Evolutionary conservation across 1,139 yeast genomes (phyloP), one percentile per base, ranked within the genome.

Genomic region (Yamadazyma triangularis): DNA sequence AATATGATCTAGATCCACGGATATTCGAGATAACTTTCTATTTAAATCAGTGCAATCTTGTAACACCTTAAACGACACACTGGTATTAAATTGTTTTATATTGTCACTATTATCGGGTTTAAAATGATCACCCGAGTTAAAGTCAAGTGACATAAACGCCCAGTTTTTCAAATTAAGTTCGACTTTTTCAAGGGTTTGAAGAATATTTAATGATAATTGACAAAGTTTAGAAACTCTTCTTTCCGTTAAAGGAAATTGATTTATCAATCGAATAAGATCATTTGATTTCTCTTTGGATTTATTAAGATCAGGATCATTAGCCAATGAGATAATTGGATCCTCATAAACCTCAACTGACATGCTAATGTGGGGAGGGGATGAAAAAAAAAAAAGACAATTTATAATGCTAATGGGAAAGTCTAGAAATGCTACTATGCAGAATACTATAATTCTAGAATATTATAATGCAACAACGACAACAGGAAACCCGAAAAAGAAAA

Each of bases 111-210:
- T 51, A 24, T 45, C 45, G 13, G 36, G 39, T 23, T 53, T 44
- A 32, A 70, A 65, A 40, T 68, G 73, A 23, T 54, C 51, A 25
- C 58, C 61, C 15, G 74, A 60, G 41, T 70, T 71, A 38, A 67
- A 64, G 40, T 74, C 79, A 24, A 75, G 50, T n/a, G 79, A 71
- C 29, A 71, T 54, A 38, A 74, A 73, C 31, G 74, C 77, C 81
- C 81, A 75, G 40, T 70, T 70, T 38, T 70, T 65, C 33, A 72
- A 56, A 25, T 60, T 62, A 25, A 70, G 48, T 39, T 70, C 72
- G 15, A 72, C 58, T 39, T 67, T 66, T 46, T 75, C 81, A 29
- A 75, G 51, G 22, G 72, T 67, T 39, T 74, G 67, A 22, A 74
- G 51, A 4, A 73, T 64, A 26, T 64, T 63, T 31, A 73, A 56